phyloP scores from a whole-genome alignment of 1,284 basidiomycete genomes.

The Chondrostereum purpureum region DNA sequence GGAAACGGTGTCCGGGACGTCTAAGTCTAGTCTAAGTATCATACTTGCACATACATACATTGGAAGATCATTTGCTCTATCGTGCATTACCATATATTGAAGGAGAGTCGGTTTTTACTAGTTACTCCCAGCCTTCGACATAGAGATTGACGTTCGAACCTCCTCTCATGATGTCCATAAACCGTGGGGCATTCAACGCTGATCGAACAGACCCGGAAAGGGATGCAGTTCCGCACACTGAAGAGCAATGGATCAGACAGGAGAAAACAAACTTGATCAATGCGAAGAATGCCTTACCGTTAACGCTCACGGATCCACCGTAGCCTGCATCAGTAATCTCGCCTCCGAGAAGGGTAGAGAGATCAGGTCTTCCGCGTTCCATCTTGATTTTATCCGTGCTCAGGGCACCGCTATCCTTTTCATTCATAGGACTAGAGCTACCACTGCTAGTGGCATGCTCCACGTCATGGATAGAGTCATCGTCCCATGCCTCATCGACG shows the following conservation, averaged over 20 bases:
- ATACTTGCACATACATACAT: too few species aligned
- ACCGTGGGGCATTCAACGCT: conserved; percentile 6
- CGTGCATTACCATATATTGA: too few species aligned
- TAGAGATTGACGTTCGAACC: conserved; percentile 21
- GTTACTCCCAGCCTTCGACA: too few species aligned
- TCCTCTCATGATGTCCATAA: conserved; percentile 15
- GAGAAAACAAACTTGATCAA: not conserved
- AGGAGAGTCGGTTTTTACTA: too few species aligned
- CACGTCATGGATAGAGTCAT: conserved; percentile 4
- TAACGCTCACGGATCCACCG: not conserved
- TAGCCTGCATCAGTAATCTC: not conserved
- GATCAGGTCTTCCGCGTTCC: not conserved
- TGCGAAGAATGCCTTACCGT: not conserved
- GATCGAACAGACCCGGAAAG: conserved; percentile 11
- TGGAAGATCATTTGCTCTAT: too few species aligned
- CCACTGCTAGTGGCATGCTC: conserved; percentile 6
- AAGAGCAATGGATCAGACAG: conserved; percentile 3
- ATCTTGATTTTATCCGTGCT: not conserved
- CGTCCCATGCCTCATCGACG: not conserved
- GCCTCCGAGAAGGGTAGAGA: not conserved
- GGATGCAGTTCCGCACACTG: conserved; percentile 16
- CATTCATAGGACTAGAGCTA: too few species aligned
- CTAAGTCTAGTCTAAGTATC: too few species aligned
- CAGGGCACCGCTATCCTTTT: not conserved
- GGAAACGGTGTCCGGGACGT: too few species aligned